Evolutionary conservation across 495 filamentous ascomycete genomes (phyloP).

Genomic region (Penicillium psychrofluorescens): DNA sequence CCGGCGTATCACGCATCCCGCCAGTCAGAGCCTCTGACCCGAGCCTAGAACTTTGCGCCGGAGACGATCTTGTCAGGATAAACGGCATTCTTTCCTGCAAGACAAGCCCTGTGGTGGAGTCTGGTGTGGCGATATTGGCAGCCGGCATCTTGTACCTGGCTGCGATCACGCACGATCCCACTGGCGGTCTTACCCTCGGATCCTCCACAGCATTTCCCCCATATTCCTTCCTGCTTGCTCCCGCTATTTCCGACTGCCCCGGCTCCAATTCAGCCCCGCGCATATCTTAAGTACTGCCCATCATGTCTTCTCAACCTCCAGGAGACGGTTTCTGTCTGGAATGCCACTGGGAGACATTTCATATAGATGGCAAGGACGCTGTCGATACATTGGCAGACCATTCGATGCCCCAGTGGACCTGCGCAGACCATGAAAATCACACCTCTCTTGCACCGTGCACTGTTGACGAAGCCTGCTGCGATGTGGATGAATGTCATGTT

Average conservation of each 20-base stretch:
- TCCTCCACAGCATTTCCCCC: not conserved
- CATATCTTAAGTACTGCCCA: constrained; percentile 13
- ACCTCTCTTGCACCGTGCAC: constrained; percentile 18
- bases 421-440: constrained; percentile 23
- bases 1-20: constrained; percentile 3
- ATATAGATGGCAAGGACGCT: constrained; percentile 26
- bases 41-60: constrained; percentile 6
- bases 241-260: not conserved
- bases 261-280: not conserved
- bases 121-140: not conserved
- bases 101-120: no score
- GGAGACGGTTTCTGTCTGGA: constrained; percentile 35
- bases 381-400: constrained; percentile 13
- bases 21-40: constrained; percentile 9
- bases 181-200: constrained; percentile 9
- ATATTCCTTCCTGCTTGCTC: not conserved
- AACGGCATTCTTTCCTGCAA: no score
- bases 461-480: constrained; percentile 34
- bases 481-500: constrained; percentile 35
- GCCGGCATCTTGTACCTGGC: constrained; percentile 8
- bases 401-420: constrained; percentile 23
- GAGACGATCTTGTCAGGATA: no score
- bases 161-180: constrained; percentile 3
- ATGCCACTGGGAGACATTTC: constrained; percentile 37
- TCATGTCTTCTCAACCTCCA: constrained; percentile 30